Evolutionary conservation across 768 basidiomycete species (phyloP).

Genomic region (Trametes maxima): DNA sequence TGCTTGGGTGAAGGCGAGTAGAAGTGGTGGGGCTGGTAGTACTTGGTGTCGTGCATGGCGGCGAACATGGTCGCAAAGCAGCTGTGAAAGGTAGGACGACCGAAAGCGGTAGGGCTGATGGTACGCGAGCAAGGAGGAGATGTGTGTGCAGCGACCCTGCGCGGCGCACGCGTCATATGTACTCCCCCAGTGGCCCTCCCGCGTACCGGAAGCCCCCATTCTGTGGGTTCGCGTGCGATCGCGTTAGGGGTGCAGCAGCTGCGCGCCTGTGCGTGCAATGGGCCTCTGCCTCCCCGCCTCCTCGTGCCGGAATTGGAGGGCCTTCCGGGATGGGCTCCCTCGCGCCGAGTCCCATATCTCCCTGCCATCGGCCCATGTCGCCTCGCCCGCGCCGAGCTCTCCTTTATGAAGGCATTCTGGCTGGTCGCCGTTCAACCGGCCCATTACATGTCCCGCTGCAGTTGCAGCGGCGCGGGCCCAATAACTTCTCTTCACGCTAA

Average conservation of each 20-base stretch:
- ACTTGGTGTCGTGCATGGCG: conserved; percentile 3
- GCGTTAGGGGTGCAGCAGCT: conserved; percentile 21
- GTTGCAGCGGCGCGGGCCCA: neutral
- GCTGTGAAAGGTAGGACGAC: neutral
- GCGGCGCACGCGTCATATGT: conserved; percentile 11
- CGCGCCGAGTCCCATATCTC: conserved; percentile 1
- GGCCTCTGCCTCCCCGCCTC: conserved; percentile 27
- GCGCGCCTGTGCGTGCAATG: conserved; percentile 11
- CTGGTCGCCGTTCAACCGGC: neutral
- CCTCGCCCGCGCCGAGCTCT: conserved; percentile 19
- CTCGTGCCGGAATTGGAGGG: conserved; percentile 31
- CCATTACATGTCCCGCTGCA: neutral
- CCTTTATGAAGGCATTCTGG: conserved; percentile 21
- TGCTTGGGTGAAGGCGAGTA: conserved; percentile 16
- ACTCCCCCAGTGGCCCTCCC: conserved; percentile 17
- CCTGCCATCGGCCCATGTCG: conserved; percentile 12
- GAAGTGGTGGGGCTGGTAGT: conserved; percentile 14
- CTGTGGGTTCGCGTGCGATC: conserved; percentile 15
- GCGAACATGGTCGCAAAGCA: conserved; percentile 13
- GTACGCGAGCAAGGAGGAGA: conserved; percentile 4
- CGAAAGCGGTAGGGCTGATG: neutral
- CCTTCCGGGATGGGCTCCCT: conserved; percentile 11
- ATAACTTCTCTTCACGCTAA: neutral
- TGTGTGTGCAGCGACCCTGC: conserved; percentile 7
- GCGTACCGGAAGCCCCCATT: conserved; percentile 11